Evolutionary conservation across 768 basidiomycete species (phyloP).

Genomic region (Scleroderma bovista): DNA sequence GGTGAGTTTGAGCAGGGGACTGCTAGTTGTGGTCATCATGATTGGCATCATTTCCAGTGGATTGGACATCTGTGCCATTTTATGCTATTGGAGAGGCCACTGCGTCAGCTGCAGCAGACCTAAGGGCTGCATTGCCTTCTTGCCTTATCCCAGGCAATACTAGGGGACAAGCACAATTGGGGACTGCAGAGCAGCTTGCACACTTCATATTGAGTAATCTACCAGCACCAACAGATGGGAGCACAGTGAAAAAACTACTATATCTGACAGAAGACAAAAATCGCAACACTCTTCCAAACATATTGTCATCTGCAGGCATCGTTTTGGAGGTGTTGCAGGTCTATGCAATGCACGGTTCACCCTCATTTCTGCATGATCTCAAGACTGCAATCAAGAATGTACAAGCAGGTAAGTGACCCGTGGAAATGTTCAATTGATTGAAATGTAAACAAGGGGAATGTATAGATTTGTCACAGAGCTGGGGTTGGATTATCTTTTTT

Average conservation of each 20-base stretch:
- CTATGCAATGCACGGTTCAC: slow-evolving; percentile 61
- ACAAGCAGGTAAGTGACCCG: slow-evolving; percentile 18
- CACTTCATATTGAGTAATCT: slow-evolving; percentile 49
- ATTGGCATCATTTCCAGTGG: slow-evolving; percentile 22
- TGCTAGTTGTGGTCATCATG: not conserved
- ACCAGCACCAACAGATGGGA: slow-evolving; percentile 12
- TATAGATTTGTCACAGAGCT: slow-evolving; percentile 15
- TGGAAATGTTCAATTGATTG: not conserved
- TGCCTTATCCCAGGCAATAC: slow-evolving; percentile 29
- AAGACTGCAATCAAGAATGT: slow-evolving; percentile 21
- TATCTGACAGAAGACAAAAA: slow-evolving; percentile 90
- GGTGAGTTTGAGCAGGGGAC: slow-evolving; percentile 9
- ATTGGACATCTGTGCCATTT: slow-evolving; percentile 61
- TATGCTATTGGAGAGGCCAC: slow-evolving; percentile 76
- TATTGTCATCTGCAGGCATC: slow-evolving; percentile 43
- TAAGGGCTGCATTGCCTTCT: slow-evolving; percentile 34
- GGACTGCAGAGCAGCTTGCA: slow-evolving; percentile 65
- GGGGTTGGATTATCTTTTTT: slow-evolving; percentile 70
- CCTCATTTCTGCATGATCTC: slow-evolving; percentile 44
- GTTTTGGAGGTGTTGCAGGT: slow-evolving; percentile 52
- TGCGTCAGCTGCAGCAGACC: slow-evolving; percentile 37
- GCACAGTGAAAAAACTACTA: slow-evolving; percentile 34
- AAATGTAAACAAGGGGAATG: not conserved
- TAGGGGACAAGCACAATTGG: slow-evolving; percentile 46
- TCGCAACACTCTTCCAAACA: slow-evolving; percentile 53